Conservation (phyloP, 2,329 filamentous ascomycete species). For the Paraphaeosphaeria sporulosa region DNA sequence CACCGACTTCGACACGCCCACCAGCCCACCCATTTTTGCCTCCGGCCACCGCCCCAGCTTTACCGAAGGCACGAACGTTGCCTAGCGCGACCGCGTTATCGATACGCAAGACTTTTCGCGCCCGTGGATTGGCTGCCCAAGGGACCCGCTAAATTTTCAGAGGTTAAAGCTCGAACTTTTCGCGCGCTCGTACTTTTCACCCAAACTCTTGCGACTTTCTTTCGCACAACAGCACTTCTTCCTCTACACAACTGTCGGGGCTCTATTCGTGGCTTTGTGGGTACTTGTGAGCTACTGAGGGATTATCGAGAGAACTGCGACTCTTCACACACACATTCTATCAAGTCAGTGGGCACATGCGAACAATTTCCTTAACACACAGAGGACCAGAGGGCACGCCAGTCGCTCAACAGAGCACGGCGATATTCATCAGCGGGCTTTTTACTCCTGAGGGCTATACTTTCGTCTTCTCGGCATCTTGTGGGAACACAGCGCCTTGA, state of each 20-base stretch:
- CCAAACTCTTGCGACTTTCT: conserved; percentile 25
- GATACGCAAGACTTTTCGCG: no score
- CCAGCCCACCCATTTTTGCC: not conserved
- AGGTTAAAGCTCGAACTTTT: no score
- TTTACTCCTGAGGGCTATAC: conserved; percentile 50
- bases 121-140: not conserved
- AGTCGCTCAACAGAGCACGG: conserved; percentile 47
- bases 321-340: conserved; percentile 35
- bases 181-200: conserved; percentile 17
- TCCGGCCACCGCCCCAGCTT: no score
- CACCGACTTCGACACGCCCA: conserved; percentile 10
- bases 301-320: conserved; percentile 29
- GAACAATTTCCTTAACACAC: conserved; percentile 50
- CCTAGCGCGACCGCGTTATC: no score
- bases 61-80: no score
- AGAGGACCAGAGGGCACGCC: conserved; percentile 40
- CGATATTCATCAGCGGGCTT: conserved; percentile 50
- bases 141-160: conserved; percentile 5
- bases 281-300: conserved; percentile 47
- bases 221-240: conserved; percentile 24
- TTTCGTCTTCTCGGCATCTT: conserved; percentile 57
- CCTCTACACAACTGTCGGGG: conserved; percentile 32
- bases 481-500: conserved; percentile 62
- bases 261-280: conserved; percentile 40
- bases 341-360: conserved; percentile 53